Percentiles rank a stretch among this genome's conserved stretches.
Conservation (phyloP, 192 early-diverging fungal species). For the Diversispora eburnea region DNA sequence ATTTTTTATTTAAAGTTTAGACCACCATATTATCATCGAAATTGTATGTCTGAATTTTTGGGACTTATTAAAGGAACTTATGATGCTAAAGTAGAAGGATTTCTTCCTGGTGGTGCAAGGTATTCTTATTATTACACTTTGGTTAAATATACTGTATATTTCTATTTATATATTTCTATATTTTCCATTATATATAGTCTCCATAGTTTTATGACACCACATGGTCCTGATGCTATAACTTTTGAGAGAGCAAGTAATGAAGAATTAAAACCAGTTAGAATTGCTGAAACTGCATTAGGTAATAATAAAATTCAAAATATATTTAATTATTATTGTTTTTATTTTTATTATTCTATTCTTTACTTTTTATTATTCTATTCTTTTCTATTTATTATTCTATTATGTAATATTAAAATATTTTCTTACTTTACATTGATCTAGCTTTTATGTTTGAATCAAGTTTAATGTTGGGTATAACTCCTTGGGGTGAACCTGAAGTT, state of each 20-base stretch:
- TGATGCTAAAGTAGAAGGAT: conserved; percentile 90
- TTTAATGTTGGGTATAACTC: conserved; percentile 73
- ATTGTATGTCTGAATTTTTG: conserved; percentile 99
- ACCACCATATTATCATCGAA: conserved; percentile 96
- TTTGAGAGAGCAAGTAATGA: conserved; percentile 70
- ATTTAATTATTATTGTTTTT: background rate
- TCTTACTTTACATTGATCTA: conserved; percentile 33
- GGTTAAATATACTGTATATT: background rate
- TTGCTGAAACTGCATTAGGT: conserved; percentile 65
- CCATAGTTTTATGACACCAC: conserved; percentile 83
- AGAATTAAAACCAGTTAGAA: conserved; percentile 71
- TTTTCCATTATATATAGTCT: conserved; percentile 35
- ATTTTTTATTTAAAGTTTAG: conserved; percentile 52
- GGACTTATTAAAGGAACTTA: conserved; percentile 89
- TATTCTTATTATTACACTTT: conserved; percentile 1
- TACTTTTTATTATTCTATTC: background rate
- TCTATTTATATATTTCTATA: background rate
- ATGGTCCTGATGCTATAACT: conserved; percentile 84
- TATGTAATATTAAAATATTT: background rate
- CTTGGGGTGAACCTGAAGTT: conserved; percentile 76
- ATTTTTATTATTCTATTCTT: background rate
- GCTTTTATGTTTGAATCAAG: conserved; percentile 96
- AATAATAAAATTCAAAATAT: background rate
- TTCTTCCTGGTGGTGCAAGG: conserved; percentile 88
- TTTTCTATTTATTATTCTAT: background rate